Evolutionary conservation across 1,139 yeast genomes (phyloP), one percentile per base, ranked within the genome.

Genomic region (Candida tetrigidarum): DNA sequence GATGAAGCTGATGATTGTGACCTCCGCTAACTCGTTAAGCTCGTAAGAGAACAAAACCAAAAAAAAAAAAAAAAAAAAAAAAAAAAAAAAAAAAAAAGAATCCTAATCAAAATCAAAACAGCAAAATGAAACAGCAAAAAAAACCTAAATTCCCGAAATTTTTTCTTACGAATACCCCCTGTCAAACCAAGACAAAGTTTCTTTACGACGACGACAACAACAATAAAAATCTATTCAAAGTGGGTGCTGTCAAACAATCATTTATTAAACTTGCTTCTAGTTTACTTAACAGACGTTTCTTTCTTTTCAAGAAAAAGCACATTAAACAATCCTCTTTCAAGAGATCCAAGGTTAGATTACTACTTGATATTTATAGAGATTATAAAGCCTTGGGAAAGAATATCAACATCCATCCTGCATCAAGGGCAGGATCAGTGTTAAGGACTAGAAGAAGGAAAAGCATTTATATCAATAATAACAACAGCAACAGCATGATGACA

Each of bases 311-410:
- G 26, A 46, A 37, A 18, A 19, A 14, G 6, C 41, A 37, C 18
- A 19, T 26, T 18, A 18, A 18, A 1, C 35, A 16, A n/a, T 36
- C 39, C 25, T 27, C 30, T 4, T 35, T 29, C 39, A 33, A 49
- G 39, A 23, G 45, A 44, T 52, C 62, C 34, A 52, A 51, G 41
- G 29, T 57, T 44, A 45, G 53, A 43, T 44, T 56, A 45, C 40
- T 66, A 39, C 44, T 53, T 15, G 63, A 59, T 35, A 49, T 58
- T 39, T 62, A 57, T 47, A 53, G 50, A 39, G 72, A 67, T 36
- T 67, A 63, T 48, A 55, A 53, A 42, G 54, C 63, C 5, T 55
- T 66, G 19, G 59, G 54, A 39, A 42, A 43, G 2, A 47, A 44
- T 22, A 29, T 25, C 11, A 47, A 44, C 20, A 29, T 25, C 11